A percentile compares a stretch with the other conserved stretches of the same genome.
These are phyloP conservation scores for Pilaira anomala DNA, from an alignment of 192 early-diverging fungal genomes.

Conservation along the genomic window DNA sequence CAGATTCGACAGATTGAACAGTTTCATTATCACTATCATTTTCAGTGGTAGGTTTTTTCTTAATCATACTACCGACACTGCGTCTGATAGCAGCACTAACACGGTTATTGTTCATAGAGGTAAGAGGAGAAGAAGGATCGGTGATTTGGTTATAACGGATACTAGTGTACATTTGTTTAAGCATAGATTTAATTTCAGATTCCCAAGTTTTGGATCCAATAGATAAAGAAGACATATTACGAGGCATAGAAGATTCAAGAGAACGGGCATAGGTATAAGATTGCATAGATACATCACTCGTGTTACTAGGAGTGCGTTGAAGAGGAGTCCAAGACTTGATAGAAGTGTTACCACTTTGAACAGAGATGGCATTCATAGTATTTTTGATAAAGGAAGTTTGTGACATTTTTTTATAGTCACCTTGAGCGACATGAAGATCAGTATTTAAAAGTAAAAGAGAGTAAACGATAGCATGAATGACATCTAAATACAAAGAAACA, in stretches of 20 bases:
- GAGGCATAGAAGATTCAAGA: background rate
- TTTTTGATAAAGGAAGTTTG: conserved; percentile 69
- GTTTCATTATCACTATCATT: background rate
- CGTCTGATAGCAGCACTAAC: conserved; percentile 20
- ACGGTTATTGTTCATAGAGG: background rate
- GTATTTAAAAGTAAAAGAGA: conserved; percentile 89
- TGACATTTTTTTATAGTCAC: conserved; percentile 67
- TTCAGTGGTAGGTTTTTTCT: conserved; percentile 14
- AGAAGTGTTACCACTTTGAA: conserved; percentile 23
- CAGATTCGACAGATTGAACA: background rate
- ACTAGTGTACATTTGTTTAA: conserved; percentile 25
- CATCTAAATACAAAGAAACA: conserved; percentile 45
- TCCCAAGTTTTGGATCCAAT: conserved; percentile 7
- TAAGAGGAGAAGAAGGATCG: conserved; percentile 19
- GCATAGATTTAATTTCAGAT: conserved; percentile 13
- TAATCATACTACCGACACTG: conserved; percentile 23
- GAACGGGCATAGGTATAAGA: background rate
- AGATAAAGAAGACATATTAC: background rate
- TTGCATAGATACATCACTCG: background rate
- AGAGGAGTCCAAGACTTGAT: background rate
- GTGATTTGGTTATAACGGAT: conserved; percentile 19
- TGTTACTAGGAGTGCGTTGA: conserved; percentile 21
- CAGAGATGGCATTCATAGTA: conserved; percentile 51
- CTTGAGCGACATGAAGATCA: conserved; percentile 84
- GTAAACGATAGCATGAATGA: conserved; percentile 84